A percentile compares a stretch with the other conserved stretches of the same genome.
Conservation (phyloP, 495 filamentous ascomycete genomes). For the Trichoderma orchidacearum region DNA sequence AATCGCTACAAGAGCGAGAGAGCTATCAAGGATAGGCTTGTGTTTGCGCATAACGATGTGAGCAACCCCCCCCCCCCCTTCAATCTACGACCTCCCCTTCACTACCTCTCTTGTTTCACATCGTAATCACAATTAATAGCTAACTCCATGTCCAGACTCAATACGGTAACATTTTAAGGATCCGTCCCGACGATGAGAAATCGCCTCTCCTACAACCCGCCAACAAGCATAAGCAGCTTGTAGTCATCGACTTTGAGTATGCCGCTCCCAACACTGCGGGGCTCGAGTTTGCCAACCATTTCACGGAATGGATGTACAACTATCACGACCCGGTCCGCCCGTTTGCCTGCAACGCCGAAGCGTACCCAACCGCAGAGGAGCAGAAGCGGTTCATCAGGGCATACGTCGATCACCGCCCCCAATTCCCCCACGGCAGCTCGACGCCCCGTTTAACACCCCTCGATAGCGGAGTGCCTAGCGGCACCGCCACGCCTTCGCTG, state of each 20-base stretch:
- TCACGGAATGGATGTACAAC: constrained; percentile 97
- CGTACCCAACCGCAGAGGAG: constrained; percentile 68
- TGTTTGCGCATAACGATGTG: constrained; percentile 97
- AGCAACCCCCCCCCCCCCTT: constrained; percentile 24
- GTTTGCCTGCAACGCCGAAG: constrained; percentile 48
- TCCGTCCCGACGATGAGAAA: constrained; percentile 61
- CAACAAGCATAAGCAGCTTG: constrained; percentile 85
- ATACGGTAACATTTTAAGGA: constrained; percentile 94
- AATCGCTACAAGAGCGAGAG: constrained; percentile 53
- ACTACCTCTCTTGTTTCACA: not conserved
- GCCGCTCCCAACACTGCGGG: constrained; percentile 79
- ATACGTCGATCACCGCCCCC: constrained; percentile 70
- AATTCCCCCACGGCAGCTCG: constrained; percentile 33
- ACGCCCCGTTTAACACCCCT: constrained; percentile 40
- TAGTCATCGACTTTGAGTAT: constrained; percentile 99
- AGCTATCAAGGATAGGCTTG: constrained; percentile 57
- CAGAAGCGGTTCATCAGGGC: constrained; percentile 73
- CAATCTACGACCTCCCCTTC: not conserved
- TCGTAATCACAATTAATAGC: constrained; percentile 5
- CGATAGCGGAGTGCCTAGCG: constrained; percentile 9
- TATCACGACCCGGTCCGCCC: constrained; percentile 62
- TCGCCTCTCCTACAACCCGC: constrained; percentile 80
- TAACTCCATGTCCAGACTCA: constrained; percentile 53
- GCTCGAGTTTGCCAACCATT: constrained; percentile 95
- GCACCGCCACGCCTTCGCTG: constrained; percentile 14